phyloP scores from a whole-genome alignment of 495 filamentous ascomycete genomes.

The Ramalina intermedia region DNA sequence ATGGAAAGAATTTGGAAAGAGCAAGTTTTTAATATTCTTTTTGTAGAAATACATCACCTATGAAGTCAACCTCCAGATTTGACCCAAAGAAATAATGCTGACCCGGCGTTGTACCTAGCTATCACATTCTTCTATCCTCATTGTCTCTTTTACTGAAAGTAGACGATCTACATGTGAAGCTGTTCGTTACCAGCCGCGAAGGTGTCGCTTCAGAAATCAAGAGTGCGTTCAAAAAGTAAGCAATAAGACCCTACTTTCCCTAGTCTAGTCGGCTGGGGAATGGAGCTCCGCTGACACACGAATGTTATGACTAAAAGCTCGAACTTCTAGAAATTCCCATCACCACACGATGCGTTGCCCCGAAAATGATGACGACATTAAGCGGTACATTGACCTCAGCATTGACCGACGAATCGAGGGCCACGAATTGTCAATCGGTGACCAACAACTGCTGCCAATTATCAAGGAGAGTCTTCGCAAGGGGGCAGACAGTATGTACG shows the following conservation, averaged over 20 bases:
- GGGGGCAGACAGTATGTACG: conserved; percentile 15
- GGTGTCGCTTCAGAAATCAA: conserved; percentile 2
- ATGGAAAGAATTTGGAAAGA: no score
- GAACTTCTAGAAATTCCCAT: no score
- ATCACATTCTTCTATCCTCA: not conserved
- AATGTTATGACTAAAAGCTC: no score
- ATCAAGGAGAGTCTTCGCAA: conserved; percentile 14
- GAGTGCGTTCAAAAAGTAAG: not conserved
- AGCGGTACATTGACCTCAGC: conserved; percentile 2
- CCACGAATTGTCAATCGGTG: not conserved
- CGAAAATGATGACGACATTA: conserved; percentile 5
- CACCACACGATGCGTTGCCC: not conserved
- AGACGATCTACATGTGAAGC: not conserved
- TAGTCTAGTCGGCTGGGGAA: no score
- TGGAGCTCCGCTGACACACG: no score
- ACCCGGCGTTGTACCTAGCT: no score
- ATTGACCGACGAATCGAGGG: not conserved
- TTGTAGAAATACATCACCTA: no score
- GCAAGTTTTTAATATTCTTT: no score
- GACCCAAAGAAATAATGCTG: no score
- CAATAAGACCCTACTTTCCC: no score
- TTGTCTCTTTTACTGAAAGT: not conserved
- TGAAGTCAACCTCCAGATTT: no score
- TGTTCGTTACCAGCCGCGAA: conserved; percentile 10
- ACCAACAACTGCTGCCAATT: conserved; percentile 3